Percentiles rank a stretch among this genome's conserved stretches.
Evolutionary conservation across 1,139 yeast species (phyloP).

Genomic region (Zygotorulaspora mrakii): DNA sequence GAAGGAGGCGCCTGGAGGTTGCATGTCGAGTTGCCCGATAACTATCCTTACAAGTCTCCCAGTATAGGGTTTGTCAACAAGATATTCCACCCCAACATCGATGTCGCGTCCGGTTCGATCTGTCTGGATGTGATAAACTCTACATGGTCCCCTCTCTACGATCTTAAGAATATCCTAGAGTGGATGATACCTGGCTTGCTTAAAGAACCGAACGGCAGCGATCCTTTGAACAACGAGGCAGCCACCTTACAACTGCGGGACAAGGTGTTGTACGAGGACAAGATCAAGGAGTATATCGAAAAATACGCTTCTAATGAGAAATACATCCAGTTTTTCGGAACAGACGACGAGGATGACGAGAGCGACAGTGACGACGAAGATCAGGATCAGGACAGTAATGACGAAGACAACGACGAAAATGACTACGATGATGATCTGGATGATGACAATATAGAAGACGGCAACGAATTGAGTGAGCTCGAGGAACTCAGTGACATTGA

Average conservation of each 20-base stretch:
- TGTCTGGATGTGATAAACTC: constrained; percentile 96
- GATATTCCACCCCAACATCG: constrained; percentile 92
- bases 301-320: constrained; percentile 63
- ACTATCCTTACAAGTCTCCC: constrained; percentile 93
- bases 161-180: constrained; percentile 83
- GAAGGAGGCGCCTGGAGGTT: constrained; percentile 89
- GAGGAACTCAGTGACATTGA: constrained; percentile 17
- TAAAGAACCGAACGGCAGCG: constrained; percentile 90
- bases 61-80: constrained; percentile 91
- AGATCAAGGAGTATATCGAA: constrained; percentile 69
- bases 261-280: constrained; percentile 60
- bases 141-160: constrained; percentile 98
- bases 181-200: constrained; percentile 88
- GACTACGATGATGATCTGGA: constrained; percentile 8
- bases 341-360: constrained; percentile 41
- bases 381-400: constrained; percentile 21
- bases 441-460: constrained; percentile 9
- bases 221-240: constrained; percentile 91
- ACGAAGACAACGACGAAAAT: constrained; percentile 15
- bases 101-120: constrained; percentile 85
- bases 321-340: constrained; percentile 43
- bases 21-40: constrained; percentile 92
- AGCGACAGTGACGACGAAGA: constrained; percentile 17
- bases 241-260: constrained; percentile 76
- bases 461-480: constrained; percentile 11